Percentiles rank a stretch among this genome's conserved stretches.
These are phyloP conservation scores for Erysimum cheiranthoides DNA, from an alignment of 345 rosid genomes.

Conservation along the genomic window DNA sequence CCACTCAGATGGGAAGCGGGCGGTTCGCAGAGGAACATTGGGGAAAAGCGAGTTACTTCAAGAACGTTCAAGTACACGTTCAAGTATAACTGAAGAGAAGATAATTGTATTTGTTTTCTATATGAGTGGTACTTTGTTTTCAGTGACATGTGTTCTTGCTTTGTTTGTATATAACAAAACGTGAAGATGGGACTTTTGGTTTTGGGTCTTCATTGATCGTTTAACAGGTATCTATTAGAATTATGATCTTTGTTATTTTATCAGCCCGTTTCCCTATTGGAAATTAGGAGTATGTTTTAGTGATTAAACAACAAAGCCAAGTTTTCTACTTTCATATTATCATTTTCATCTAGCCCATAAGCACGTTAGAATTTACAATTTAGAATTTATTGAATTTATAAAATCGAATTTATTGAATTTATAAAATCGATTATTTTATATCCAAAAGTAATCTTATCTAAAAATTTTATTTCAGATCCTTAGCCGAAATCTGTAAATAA, in stretches of 20 bases:
- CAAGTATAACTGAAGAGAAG: constrained; percentile 42
- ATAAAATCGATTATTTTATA: too few species aligned
- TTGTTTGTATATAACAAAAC: constrained; percentile 35
- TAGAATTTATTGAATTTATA: too few species aligned
- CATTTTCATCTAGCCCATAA: not conserved
- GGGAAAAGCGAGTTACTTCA: too few species aligned
- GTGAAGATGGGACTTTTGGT: constrained; percentile 36
- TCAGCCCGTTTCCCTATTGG: not conserved
- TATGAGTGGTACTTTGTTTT: not conserved
- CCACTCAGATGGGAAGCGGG: too few species aligned
- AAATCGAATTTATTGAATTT: too few species aligned
- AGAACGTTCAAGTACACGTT: too few species aligned
- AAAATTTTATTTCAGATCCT: too few species aligned
- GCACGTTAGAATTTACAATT: not conserved
- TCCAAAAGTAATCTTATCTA: too few species aligned
- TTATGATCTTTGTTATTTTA: not conserved
- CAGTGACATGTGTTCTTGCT: constrained; percentile 36
- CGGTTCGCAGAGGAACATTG: too few species aligned
- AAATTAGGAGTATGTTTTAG: not conserved
- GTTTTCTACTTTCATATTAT: not conserved
- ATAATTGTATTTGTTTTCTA: constrained; percentile 31
- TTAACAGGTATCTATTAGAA: not conserved
- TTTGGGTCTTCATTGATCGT: constrained; percentile 24
- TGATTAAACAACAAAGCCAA: not conserved
- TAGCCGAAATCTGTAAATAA: too few species aligned